Evolutionary conservation across 768 basidiomycete genomes (phyloP).

Genomic region (Gymnopilus junonius): DNA sequence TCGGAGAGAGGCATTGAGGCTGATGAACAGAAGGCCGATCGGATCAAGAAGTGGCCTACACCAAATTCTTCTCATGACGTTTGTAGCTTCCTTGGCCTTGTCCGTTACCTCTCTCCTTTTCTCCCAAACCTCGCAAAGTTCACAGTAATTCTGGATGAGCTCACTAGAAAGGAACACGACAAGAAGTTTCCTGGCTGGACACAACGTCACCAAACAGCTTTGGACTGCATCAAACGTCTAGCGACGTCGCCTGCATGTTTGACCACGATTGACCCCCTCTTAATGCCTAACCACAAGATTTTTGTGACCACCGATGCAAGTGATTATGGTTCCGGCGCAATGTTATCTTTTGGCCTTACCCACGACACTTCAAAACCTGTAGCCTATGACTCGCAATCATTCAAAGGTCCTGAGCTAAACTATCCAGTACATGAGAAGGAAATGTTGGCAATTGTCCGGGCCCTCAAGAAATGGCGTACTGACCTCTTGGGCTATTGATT

Average conservation of each 20-base stretch:
- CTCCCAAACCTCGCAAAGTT: slow-evolving; percentile 33
- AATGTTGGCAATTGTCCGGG: slow-evolving; percentile 38
- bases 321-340: slow-evolving; percentile 30
- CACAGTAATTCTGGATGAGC: slow-evolving; percentile 26
- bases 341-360: slow-evolving; percentile 32
- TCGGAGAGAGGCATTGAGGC: slow-evolving; percentile 31
- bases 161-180: slow-evolving; percentile 32
- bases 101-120: slow-evolving; percentile 32
- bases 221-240: slow-evolving; percentile 29
- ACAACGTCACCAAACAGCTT: slow-evolving; percentile 23
- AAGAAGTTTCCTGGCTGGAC: slow-evolving; percentile 31
- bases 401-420: slow-evolving; percentile 31
- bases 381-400: slow-evolving; percentile 29
- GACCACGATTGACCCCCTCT: slow-evolving; percentile 22
- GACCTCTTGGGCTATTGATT: slow-evolving; percentile 21
- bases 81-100: slow-evolving; percentile 35
- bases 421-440: slow-evolving; percentile 45
- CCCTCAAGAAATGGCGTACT: slow-evolving; percentile 27
- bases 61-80: slow-evolving; percentile 32
- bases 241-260: slow-evolving; percentile 21
- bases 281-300: slow-evolving; percentile 20
- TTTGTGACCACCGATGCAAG: slow-evolving; percentile 38
- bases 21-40: slow-evolving; percentile 29
- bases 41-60: slow-evolving; percentile 33
- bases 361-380: slow-evolving; percentile 37